Conservation (phyloP, 2,329 filamentous ascomycete genomes). For the Nigrograna mackinnonii region DNA sequence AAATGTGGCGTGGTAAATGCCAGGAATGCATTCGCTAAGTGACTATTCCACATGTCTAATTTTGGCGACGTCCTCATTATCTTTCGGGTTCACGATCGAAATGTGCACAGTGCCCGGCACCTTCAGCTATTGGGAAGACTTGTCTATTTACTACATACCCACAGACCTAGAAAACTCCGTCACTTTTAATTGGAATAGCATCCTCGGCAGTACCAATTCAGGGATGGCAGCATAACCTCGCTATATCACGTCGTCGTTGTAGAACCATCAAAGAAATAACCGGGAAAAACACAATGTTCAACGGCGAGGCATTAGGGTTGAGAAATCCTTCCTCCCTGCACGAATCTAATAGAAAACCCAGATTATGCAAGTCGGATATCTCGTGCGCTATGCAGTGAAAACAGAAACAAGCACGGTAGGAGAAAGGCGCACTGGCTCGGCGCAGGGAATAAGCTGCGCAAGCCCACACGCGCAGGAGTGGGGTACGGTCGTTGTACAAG, state of each 20-base stretch:
- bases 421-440: conserved; percentile 12
- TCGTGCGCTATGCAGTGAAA: conserved; percentile 39
- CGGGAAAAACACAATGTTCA: conserved; percentile 3
- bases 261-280: too few species aligned
- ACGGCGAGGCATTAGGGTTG: conserved; percentile 11
- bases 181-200: conserved; percentile 39
- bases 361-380: conserved; percentile 48
- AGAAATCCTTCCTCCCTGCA: conserved; percentile 48
- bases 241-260: conserved; percentile 26
- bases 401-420: conserved; percentile 17
- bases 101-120: too few species aligned
- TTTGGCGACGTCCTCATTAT: too few species aligned
- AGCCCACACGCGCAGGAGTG: conserved; percentile 30
- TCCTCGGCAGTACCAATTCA: conserved; percentile 33
- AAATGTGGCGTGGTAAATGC: too few species aligned
- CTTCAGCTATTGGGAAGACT: too few species aligned
- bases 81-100: too few species aligned
- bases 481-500: conserved; percentile 27
- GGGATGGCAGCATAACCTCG: conserved; percentile 29
- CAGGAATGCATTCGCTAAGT: too few species aligned
- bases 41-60: too few species aligned
- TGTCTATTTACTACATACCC: too few species aligned
- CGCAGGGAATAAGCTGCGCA: conserved; percentile 14
- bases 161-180: too few species aligned
- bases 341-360: conserved; percentile 25